phyloP scores from a whole-genome alignment of 345 rosid species.

The Rhizophora mangle region DNA sequence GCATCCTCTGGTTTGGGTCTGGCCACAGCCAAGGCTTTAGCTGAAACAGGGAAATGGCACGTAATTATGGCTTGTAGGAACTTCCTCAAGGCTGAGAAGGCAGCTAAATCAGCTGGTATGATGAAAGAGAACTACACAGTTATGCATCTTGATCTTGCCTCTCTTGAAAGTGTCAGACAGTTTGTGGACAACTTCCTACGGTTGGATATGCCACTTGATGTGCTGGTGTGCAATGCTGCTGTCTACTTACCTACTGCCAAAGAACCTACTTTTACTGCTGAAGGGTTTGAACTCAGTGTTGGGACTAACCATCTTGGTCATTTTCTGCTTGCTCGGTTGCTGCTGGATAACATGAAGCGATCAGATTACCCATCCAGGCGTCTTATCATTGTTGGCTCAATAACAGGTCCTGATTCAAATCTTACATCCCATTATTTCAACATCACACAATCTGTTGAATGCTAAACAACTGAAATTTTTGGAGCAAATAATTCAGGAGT shows the following conservation, averaged over 20 bases:
- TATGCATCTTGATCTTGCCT: conserved; percentile 92
- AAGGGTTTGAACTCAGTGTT: conserved; percentile 88
- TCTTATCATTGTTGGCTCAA: conserved; percentile 91
- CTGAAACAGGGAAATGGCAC: conserved; percentile 82
- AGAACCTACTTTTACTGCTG: conserved; percentile 86
- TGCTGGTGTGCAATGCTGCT: conserved; percentile 90
- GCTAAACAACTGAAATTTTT: too few relatives aligned
- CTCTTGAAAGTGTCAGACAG: conserved; percentile 81
- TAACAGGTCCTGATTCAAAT: conserved; percentile 51
- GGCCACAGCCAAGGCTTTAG: conserved; percentile 84
- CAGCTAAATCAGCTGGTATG: conserved; percentile 76
- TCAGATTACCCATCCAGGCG: conserved; percentile 82
- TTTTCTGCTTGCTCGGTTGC: conserved; percentile 67
- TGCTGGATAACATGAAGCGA: conserved; percentile 70
- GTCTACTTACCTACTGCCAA: conserved; percentile 85
- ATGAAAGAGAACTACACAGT: conserved; percentile 75
- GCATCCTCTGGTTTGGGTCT: conserved; percentile 84
- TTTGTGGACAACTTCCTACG: conserved; percentile 59
- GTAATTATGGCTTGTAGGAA: conserved; percentile 89
- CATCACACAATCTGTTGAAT: too few relatives aligned
- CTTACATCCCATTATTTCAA: neutral
- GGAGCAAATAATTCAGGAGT: neutral
- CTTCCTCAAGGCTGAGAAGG: conserved; percentile 84
- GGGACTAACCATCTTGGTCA: conserved; percentile 99
- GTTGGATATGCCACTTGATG: conserved; percentile 68